Percentiles rank a stretch among this genome's conserved stretches.
These are phyloP conservation scores for Multifurca ochricompacta DNA, from an alignment of 768 basidiomycete species.

Conservation along the genomic window DNA sequence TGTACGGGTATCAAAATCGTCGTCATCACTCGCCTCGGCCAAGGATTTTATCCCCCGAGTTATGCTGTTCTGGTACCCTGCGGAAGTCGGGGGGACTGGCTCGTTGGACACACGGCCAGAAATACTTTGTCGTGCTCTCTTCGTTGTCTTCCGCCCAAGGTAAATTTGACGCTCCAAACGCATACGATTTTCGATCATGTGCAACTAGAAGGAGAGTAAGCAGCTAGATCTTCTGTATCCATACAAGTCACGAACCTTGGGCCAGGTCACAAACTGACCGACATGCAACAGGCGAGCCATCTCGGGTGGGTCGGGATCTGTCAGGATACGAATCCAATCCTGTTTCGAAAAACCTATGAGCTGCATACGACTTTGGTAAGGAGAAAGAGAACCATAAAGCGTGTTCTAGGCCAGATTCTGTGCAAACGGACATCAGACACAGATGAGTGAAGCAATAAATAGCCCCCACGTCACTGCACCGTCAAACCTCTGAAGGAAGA, in stretches of 20 bases:
- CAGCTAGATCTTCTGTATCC: background rate
- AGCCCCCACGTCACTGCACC: slow-evolving; percentile 74
- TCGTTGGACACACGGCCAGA: slow-evolving; percentile 19
- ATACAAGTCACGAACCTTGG: slow-evolving; percentile 52
- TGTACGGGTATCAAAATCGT: slow-evolving; percentile 20
- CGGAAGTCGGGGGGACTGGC: background rate
- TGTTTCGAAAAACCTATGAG: background rate
- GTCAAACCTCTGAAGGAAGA: slow-evolving; percentile 92
- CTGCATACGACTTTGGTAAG: slow-evolving; percentile 1
- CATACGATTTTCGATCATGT: slow-evolving; percentile 90
- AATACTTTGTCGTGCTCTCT: slow-evolving; percentile 39
- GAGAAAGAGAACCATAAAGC: slow-evolving; percentile 48
- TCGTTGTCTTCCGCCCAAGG: slow-evolving; percentile 66
- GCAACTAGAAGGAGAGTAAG: slow-evolving; percentile 45
- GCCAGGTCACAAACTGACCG: slow-evolving; percentile 92
- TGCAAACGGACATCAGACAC: background rate
- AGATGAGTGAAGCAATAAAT: background rate
- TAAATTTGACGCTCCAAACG: slow-evolving; percentile 78
- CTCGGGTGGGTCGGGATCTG: slow-evolving; percentile 74
- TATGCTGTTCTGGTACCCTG: slow-evolving; percentile 10
- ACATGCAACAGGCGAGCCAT: slow-evolving; percentile 81
- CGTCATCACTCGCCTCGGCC: slow-evolving; percentile 19
- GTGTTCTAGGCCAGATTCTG: slow-evolving; percentile 82
- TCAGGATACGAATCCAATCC: slow-evolving; percentile 43
- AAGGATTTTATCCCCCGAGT: background rate